These are phyloP conservation scores for Medakamo hakoo DNA, from an alignment of 139 green algal species.

Conservation along the genomic window DNA sequence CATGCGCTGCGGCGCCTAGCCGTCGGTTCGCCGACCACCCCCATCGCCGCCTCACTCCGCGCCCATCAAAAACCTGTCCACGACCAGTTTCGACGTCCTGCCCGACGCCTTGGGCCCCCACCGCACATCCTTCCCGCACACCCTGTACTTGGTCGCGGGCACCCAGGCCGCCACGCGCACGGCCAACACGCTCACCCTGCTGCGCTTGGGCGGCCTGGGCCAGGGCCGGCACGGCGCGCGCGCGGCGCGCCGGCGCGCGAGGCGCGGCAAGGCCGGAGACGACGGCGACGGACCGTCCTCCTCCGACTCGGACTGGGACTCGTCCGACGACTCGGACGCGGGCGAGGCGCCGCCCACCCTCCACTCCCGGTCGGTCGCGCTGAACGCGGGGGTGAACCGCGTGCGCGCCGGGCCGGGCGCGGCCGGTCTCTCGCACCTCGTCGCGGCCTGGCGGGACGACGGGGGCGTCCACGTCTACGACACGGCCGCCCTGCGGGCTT, in stretches of 20 bases:
- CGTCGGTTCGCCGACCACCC: neutral
- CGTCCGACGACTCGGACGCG: slow-evolving; percentile 37
- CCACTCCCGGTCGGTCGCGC: slow-evolving; percentile 36
- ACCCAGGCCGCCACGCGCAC: slow-evolving; percentile 37
- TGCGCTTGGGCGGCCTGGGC: slow-evolving; percentile 48
- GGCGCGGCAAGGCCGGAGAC: slow-evolving; percentile 6
- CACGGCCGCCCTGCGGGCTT: slow-evolving; percentile 33
- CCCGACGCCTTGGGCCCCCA: slow-evolving; percentile 56
- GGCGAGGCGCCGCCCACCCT: slow-evolving; percentile 20
- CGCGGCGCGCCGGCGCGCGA: slow-evolving; percentile 1
- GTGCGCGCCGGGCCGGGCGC: slow-evolving; percentile 68
- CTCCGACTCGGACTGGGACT: neutral
- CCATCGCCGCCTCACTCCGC: slow-evolving; percentile 1
- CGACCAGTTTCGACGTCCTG: slow-evolving; percentile 90
- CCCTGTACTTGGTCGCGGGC: slow-evolving; percentile 59
- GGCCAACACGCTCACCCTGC: slow-evolving; percentile 48
- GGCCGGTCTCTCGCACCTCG: slow-evolving; percentile 24
- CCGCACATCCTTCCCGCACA: slow-evolving; percentile 75
- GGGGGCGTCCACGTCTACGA: slow-evolving; percentile 71
- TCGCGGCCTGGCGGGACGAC: slow-evolving; percentile 83
- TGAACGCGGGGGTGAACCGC: slow-evolving; percentile 78
- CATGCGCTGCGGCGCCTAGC: too few relatives aligned
- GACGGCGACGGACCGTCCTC: slow-evolving; percentile 14
- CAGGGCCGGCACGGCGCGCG: slow-evolving; percentile 24
- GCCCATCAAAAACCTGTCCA: too few relatives aligned